Percentiles rank a stretch among this genome's conserved stretches.
Evolutionary conservation across 2,329 filamentous ascomycete species (phyloP).

Genomic region (Parastagonospora avenae): DNA sequence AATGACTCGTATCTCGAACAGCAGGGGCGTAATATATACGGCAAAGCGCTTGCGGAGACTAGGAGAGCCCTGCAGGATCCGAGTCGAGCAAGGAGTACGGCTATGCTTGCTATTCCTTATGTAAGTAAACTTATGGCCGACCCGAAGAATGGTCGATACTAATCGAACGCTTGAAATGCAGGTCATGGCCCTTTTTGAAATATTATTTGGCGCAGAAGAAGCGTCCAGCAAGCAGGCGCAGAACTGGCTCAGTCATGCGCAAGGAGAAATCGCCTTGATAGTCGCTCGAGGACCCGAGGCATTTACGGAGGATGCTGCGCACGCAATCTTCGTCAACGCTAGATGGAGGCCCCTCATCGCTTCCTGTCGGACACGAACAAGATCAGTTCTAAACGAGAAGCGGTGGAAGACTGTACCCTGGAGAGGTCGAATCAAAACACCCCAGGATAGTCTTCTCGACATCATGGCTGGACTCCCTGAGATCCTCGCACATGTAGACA

Average conservation of each 20-base stretch:
- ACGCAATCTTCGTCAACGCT: constrained; percentile 29
- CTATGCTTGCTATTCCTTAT: constrained; percentile 31
- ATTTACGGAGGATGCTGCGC: constrained; percentile 21
- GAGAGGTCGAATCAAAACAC: constrained; percentile 35
- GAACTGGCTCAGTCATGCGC: constrained; percentile 36
- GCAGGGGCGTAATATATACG: constrained; percentile 32
- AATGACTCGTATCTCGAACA: constrained; percentile 19
- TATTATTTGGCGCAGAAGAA: constrained; percentile 34
- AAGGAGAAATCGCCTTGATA: constrained; percentile 33
- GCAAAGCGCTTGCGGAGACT: constrained; percentile 30
- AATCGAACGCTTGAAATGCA: neutral
- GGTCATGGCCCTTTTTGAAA: constrained; percentile 30
- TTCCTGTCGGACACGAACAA: constrained; percentile 44
- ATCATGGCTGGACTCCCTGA: constrained; percentile 39
- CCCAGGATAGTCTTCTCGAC: constrained; percentile 43
- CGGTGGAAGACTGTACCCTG: constrained; percentile 47
- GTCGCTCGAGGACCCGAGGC: constrained; percentile 23
- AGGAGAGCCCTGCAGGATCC: constrained; percentile 23
- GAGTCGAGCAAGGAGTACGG: constrained; percentile 20
- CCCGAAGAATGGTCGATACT: neutral
- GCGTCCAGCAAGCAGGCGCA: constrained; percentile 24
- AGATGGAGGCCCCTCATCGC: constrained; percentile 26
- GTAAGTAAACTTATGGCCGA: neutral
- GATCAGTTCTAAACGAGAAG: constrained; percentile 33
- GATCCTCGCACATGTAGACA: constrained; percentile 38